Base-by-base conservation (phyloP, 2,329 filamentous ascomycete species). In the Colletotrichum agaves region DNA sequence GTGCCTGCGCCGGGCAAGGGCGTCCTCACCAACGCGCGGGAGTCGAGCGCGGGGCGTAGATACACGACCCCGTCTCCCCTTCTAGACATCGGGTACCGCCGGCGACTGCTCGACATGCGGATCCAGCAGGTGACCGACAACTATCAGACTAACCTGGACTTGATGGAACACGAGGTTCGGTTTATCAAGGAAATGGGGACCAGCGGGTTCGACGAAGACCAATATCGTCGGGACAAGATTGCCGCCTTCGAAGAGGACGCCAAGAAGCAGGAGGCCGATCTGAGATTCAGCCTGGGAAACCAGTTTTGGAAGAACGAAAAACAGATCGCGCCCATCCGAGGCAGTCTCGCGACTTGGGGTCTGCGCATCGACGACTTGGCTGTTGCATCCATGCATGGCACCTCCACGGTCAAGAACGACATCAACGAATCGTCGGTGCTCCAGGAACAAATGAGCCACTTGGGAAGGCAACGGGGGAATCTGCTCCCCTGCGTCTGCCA, bases 11-110 rank as follows among this genome's bases (percentile, higher is more conserved):
- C 80, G 0, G 79, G 80, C 1, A 71, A 75, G 23, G 79, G 80
- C 1, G 70, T 81, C 10, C 67, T 81, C 43, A 75, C 73, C 6
- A 71, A 72, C 35, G 77, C 75, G 1, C 68, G 72, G 70, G 96
- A 99, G 84, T 89, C 92, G 71, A 87, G 90, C 52, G 90, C 93
- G 82, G 31, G 43, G 46, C 58, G 50, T 12, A 44, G 60, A 6
- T 61, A 56, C 21, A 95, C 94, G 78, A 97, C 95, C 87, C 93
- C 94, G 39, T 98, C 94, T 60, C 96, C 96, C 70, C 87, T 99
- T 65, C 88, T 99, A 41, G 96, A 99, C 78, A 97, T 99, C 81
- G 97, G 96, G 79, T 98, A 99, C 85, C 91, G 96, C 70, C 93
- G 92, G 75, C 90, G 95, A 75, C 96, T 98, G 83, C 91, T 99